phyloP scores from a whole-genome alignment of 441 rosid genomes.

The Gossypium davidsonii region DNA sequence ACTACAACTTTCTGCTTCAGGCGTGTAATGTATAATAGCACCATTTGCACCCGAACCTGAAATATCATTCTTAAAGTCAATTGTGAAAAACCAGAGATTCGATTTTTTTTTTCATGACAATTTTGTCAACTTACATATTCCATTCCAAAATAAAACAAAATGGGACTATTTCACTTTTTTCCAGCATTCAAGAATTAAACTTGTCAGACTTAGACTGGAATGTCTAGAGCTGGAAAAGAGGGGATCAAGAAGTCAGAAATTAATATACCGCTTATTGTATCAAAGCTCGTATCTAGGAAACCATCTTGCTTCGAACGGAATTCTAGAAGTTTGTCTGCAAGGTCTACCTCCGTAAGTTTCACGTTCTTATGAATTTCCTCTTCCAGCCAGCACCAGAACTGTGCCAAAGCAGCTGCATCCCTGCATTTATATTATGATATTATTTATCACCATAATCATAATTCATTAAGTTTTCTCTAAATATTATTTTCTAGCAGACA shows the following conservation, averaged over 20 bases:
- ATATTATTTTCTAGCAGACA: not conserved
- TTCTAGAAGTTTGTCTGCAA: slow-evolving; percentile 73
- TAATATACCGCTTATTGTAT: slow-evolving; percentile 83
- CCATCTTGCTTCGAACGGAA: slow-evolving; percentile 83
- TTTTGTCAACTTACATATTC: not conserved
- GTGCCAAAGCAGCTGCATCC: slow-evolving; percentile 93
- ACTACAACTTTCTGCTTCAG: slow-evolving; percentile 81
- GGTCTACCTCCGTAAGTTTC: slow-evolving; percentile 83
- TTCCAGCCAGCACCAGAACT: slow-evolving; percentile 94
- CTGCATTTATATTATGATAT: slow-evolving; percentile 32
- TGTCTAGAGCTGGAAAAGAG: not conserved
- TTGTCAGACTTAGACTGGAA: not conserved
- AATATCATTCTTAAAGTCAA: slow-evolving; percentile 18
- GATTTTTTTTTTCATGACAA: not conserved
- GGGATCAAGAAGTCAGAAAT: slow-evolving; percentile 18
- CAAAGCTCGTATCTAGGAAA: slow-evolving; percentile 90
- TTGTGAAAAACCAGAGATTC: not conserved
- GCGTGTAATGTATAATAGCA: slow-evolving; percentile 89
- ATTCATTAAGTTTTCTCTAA: not conserved
- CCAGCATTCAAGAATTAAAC: not conserved
- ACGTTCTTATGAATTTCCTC: slow-evolving; percentile 56
- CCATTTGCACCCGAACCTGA: slow-evolving; percentile 96
- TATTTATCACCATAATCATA: not conserved
- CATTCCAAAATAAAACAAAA: not conserved
- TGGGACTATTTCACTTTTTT: not conserved